A percentile compares a stretch with the other conserved stretches of the same genome.
These are phyloP conservation scores for Cenchrus americanus DNA, from an alignment of 176 grass and related monocot species.

Conservation along the genomic window DNA sequence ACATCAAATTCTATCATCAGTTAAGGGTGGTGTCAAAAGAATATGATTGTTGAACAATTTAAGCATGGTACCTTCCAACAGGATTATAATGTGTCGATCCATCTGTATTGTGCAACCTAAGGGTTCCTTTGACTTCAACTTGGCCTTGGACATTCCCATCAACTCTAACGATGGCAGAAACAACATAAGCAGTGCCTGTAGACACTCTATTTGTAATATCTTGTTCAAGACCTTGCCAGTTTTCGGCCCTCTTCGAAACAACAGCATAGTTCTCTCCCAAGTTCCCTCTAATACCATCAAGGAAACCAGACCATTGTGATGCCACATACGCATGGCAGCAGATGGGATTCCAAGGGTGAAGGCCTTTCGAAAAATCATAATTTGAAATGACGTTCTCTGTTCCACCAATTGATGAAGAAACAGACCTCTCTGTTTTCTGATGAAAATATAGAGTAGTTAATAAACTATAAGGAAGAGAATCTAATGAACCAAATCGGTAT, in stretches of 20 bases:
- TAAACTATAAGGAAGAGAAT: constrained; percentile 17
- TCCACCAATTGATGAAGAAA: constrained; percentile 32
- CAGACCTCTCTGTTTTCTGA: constrained; percentile 56
- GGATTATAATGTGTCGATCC: constrained; percentile 57
- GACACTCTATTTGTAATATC: constrained; percentile 82
- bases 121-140: constrained; percentile 69
- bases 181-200: constrained; percentile 48
- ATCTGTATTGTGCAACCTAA: constrained; percentile 70
- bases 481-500: background rate
- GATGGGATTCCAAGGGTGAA: constrained; percentile 69
- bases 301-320: constrained; percentile 82
- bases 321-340: constrained; percentile 84
- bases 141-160: constrained; percentile 54
- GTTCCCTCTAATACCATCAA: constrained; percentile 72
- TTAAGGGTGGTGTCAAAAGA: background rate
- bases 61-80: constrained; percentile 66
- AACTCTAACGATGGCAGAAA: constrained; percentile 73
- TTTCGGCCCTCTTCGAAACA: constrained; percentile 76
- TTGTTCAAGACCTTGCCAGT: constrained; percentile 88
- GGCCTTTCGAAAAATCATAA: constrained; percentile 69
- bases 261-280: constrained; percentile 86
- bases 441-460: constrained; percentile 38
- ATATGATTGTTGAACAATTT: constrained; percentile 35
- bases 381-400: constrained; percentile 69
- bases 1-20: constrained; percentile 33